Evolutionary conservation across 2,329 filamentous ascomycete genomes (phyloP).

Genomic region (Chrysosporium queenslandicum): DNA sequence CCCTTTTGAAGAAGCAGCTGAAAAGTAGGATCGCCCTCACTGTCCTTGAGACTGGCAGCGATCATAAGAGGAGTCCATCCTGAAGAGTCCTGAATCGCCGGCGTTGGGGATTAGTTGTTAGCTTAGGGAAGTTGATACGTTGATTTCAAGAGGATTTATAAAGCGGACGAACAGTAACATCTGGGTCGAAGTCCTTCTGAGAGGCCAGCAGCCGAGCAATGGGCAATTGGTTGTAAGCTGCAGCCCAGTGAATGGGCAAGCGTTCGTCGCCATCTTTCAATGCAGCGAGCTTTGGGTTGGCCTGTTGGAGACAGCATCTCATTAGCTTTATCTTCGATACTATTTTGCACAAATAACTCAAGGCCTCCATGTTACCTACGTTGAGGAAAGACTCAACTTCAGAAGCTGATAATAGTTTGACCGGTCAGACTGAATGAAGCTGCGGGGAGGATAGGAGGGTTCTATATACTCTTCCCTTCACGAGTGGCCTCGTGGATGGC

Average conservation of each 20-base stretch:
- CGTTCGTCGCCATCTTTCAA: slow-evolving; percentile 76
- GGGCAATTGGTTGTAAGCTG: slow-evolving; percentile 66
- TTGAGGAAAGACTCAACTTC: slow-evolving; percentile 65
- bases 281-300: slow-evolving; percentile 66
- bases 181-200: slow-evolving; percentile 66
- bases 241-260: slow-evolving; percentile 87
- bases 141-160: background rate
- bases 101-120: background rate
- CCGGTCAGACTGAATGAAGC: slow-evolving; percentile 16
- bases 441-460: background rate
- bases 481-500: slow-evolving; percentile 79
- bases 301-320: slow-evolving; percentile 38
- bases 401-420: slow-evolving; percentile 45
- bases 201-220: slow-evolving; percentile 65
- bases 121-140: no score
- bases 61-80: slow-evolving; percentile 46
- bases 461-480: slow-evolving; percentile 62
- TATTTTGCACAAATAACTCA: slow-evolving; percentile 1
- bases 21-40: slow-evolving; percentile 37
- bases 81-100: slow-evolving; percentile 33
- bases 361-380: slow-evolving; percentile 39
- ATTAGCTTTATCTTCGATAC: background rate
- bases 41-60: slow-evolving; percentile 38
- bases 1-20: slow-evolving; percentile 39
- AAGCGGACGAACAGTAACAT: slow-evolving; percentile 55